These are phyloP conservation scores for Avena eriantha DNA, from an alignment of 176 grass and related monocot species.

Conservation along the genomic window DNA sequence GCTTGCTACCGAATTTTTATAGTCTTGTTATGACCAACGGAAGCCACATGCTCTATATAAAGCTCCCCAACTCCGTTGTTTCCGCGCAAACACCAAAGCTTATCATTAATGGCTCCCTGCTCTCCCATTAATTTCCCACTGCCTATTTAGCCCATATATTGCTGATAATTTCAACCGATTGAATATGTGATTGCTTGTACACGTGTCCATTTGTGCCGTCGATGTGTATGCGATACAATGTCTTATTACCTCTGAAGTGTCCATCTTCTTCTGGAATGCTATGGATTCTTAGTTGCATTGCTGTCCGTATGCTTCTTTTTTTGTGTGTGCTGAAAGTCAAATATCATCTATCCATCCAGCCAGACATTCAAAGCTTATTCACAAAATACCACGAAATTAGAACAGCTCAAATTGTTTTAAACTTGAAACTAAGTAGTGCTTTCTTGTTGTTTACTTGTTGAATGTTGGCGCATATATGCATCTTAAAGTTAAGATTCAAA, in stretches of 20 bases:
- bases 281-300: neutral
- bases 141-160: neutral
- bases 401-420: neutral
- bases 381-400: neutral
- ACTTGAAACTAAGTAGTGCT: neutral
- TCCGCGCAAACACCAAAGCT: neutral
- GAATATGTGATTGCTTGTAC: slow-evolving; percentile 8
- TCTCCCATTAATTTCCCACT: slow-evolving; percentile 1
- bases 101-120: neutral
- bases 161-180: slow-evolving; percentile 9
- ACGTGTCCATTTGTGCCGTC: neutral
- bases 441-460: slow-evolving; percentile 1
- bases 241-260: neutral
- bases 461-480: neutral
- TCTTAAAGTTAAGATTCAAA: slow-evolving; percentile 17
- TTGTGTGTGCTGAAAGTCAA: neutral
- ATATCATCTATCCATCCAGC: slow-evolving; percentile 1
- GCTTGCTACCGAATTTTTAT: neutral
- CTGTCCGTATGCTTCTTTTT: slow-evolving; percentile 2
- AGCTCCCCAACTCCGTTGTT: neutral
- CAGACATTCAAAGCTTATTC: neutral
- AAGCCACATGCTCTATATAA: neutral
- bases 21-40: neutral
- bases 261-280: neutral
- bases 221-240: slow-evolving; percentile 14